Evolutionary conservation across 495 filamentous ascomycete species (phyloP), one percentile per base, ranked within the genome.

Genomic region (Talaromyces nanjingensis): DNA sequence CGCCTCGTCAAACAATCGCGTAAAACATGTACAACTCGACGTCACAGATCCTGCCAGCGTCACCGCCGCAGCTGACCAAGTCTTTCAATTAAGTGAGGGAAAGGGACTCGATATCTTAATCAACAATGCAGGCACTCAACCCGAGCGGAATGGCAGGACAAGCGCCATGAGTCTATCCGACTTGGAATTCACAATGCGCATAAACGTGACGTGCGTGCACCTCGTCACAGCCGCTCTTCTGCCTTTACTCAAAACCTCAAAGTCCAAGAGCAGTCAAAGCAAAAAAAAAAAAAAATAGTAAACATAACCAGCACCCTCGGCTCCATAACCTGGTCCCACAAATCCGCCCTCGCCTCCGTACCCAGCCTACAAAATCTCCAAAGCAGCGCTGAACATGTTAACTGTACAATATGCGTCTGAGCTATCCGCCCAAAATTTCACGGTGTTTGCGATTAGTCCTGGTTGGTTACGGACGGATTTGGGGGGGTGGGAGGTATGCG

Each of bases 401-500:
- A 78, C 71, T 20, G 69, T 70, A 12, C 74, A 76, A 63, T 78
- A 76, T 49, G 72, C 72, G 0, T 57, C 69, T 6, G 65, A 68
- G 7, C 68, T 69, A 34, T 70, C 34, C 0, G 55, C 74, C 6
- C 60, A 72, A 34, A 70, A 74, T 0, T 79, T 79, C 57, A 71
- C 73, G 1, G 68, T 78, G 59, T 63, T 79, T 47, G 66, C 69
- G 4, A 20, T 81, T n/a, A 59, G 2, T 65, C 14, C 29, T 20
- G 59, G 82, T 77, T 84, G 81, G 81, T 63, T 83, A 4, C 74
- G 75, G 62, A 83, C 81, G 7, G 81, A 84, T 37, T 71, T 81
- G 18, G 81, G 80, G 12, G 71, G 71, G 74, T 14, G 49, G 62
- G 27, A 6, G 5, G 7, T 45, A 68, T 12, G 81, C 82, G 12